Conservation (phyloP, 2,329 filamentous ascomycete genomes). For the Neoascochyta sp. region DNA sequence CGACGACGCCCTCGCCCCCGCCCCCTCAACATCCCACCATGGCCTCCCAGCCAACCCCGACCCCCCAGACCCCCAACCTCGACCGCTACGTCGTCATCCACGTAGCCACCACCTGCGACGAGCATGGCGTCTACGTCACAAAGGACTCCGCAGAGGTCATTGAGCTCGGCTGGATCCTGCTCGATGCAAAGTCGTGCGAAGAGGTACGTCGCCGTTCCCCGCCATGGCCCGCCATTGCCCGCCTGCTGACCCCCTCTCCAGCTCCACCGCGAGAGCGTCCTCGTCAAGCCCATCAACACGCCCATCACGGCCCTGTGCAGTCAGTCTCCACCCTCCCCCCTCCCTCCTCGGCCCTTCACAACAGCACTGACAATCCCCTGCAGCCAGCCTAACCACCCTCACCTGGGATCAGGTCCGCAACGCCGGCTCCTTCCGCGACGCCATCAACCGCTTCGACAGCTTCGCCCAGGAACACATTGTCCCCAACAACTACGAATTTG, state of each 20-base stretch:
- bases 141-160: slow-evolving; percentile 99
- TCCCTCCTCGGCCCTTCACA: slow-evolving; percentile 10
- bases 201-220: slow-evolving; percentile 61
- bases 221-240: slow-evolving; percentile 8
- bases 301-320: slow-evolving; percentile 98
- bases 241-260: slow-evolving; percentile 45
- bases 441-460: slow-evolving; percentile 88
- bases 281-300: slow-evolving; percentile 98
- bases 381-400: slow-evolving; percentile 93
- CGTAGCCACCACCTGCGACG: slow-evolving; percentile 97
- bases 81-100: slow-evolving; percentile 98
- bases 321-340: slow-evolving; percentile 52
- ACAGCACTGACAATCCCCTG: slow-evolving; percentile 31
- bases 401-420: slow-evolving; percentile 99
- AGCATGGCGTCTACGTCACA: slow-evolving; percentile 98
- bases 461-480: slow-evolving; percentile 91
- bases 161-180: slow-evolving; percentile 95
- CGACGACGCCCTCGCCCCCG: slow-evolving; percentile 4
- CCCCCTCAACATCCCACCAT: slow-evolving; percentile 14
- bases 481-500: slow-evolving; percentile 90
- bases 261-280: slow-evolving; percentile 91
- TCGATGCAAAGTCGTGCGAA: slow-evolving; percentile 86
- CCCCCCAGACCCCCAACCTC: slow-evolving; percentile 49
- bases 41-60: slow-evolving; percentile 28
- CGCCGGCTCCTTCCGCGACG: slow-evolving; percentile 94